Conservation (phyloP, 2,329 filamentous ascomycete species). For the Aspergillus fijiensis region DNA sequence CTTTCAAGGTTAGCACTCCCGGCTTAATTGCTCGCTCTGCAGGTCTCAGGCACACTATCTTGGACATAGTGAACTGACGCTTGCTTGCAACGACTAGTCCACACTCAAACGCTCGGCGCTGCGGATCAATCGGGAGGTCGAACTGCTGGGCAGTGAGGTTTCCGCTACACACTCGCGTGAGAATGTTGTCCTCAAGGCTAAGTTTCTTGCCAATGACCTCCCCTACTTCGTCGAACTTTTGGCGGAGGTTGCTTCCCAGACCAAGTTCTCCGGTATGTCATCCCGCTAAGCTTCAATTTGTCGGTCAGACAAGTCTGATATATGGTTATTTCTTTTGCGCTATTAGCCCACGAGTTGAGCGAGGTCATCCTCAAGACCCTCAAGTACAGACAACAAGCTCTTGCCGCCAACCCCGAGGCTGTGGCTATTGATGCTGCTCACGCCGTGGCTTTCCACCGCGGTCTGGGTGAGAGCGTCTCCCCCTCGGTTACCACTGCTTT, state of each 20-base stretch:
- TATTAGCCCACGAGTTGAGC: slow-evolving; percentile 78
- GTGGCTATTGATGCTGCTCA: slow-evolving; percentile 86
- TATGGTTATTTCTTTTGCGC: slow-evolving; percentile 14
- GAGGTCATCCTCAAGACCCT: slow-evolving; percentile 82
- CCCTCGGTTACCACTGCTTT: slow-evolving; percentile 70
- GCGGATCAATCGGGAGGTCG: slow-evolving; percentile 90
- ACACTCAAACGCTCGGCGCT: slow-evolving; percentile 85
- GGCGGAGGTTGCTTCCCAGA: slow-evolving; percentile 83
- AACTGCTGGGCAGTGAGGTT: slow-evolving; percentile 91
- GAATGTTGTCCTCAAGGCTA: slow-evolving; percentile 86
- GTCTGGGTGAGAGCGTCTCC: slow-evolving; percentile 77
- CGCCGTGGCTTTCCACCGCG: slow-evolving; percentile 84
- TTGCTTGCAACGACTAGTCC: slow-evolving; percentile 56
- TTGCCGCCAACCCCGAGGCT: slow-evolving; percentile 61
- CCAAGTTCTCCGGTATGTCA: slow-evolving; percentile 71
- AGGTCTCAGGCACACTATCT: not conserved
- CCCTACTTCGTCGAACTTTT: slow-evolving; percentile 97
- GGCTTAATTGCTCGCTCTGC: slow-evolving; percentile 23
- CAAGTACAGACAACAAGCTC: slow-evolving; percentile 71
- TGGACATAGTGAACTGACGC: slow-evolving; percentile 13
- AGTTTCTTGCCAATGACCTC: slow-evolving; percentile 91
- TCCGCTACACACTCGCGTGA: slow-evolving; percentile 86
- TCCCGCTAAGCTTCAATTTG: not conserved
- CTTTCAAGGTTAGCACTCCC: slow-evolving; percentile 75
- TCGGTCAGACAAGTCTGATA: not conserved